Evolutionary conservation across 306 rosid species (phyloP).

Genomic region (Carpinus viminea): DNA sequence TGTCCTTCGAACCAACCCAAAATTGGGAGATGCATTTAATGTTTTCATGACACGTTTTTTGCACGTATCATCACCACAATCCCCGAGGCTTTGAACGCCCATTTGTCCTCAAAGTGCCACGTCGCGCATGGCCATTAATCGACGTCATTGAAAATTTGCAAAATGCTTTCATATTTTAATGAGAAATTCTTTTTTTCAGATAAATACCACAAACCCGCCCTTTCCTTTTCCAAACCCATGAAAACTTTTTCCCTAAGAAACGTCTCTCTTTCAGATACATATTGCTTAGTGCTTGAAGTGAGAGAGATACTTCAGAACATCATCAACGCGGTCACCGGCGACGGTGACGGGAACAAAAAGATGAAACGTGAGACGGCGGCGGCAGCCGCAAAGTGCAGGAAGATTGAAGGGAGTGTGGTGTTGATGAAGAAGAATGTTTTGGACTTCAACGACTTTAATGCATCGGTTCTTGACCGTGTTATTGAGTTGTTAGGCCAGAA

Average conservation of each 20-base stretch:
- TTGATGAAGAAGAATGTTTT: slow-evolving; percentile 77
- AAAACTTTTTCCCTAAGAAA: background rate
- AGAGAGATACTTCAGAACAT: slow-evolving; percentile 29
- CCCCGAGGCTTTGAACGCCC: no score
- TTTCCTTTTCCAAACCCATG: background rate
- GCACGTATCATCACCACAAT: no score
- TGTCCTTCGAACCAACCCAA: no score
- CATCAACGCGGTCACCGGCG: background rate
- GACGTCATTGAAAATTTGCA: background rate
- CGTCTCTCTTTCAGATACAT: background rate
- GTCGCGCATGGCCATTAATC: background rate
- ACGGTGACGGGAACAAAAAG: background rate
- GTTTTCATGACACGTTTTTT: no score
- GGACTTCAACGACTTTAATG: slow-evolving; percentile 64
- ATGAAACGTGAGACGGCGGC: no score
- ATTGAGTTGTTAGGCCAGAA: slow-evolving; percentile 58
- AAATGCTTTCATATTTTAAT: background rate
- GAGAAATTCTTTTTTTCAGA: background rate
- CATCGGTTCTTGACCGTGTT: slow-evolving; percentile 53
- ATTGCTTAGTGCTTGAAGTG: background rate
- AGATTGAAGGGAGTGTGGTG: slow-evolving; percentile 59
- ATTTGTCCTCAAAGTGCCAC: background rate
- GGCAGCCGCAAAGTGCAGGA: background rate
- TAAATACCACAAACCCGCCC: background rate
- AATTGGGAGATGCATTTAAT: no score